These are phyloP conservation scores for Pleurotus ostreatus DNA, from an alignment of 768 basidiomycete species.

Conservation along the genomic window DNA sequence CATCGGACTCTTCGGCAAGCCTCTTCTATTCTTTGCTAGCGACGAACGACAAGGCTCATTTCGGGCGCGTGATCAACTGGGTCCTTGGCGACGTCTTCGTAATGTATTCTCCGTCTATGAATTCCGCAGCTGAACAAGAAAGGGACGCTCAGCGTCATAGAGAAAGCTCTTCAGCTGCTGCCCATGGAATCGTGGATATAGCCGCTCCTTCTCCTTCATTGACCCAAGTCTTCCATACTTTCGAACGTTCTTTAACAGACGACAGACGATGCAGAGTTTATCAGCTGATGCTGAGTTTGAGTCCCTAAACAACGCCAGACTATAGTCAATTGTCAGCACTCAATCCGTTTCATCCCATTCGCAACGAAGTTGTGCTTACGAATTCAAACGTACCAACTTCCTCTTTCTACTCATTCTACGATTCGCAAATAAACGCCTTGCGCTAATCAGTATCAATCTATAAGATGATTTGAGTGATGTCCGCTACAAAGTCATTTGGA, in stretches of 20 bases:
- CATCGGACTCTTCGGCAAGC: not conserved
- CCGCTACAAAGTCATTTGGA: too few relatives aligned
- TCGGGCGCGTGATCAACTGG: not conserved
- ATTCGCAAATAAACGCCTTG: not conserved
- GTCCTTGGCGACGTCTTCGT: not conserved
- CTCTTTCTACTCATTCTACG: not conserved
- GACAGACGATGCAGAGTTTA: not conserved
- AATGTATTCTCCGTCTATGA: not conserved
- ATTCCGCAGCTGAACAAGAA: slow-evolving; percentile 1
- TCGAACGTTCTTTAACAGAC: not conserved
- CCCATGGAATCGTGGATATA: not conserved
- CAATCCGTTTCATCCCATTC: too few relatives aligned
- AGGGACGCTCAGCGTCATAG: not conserved
- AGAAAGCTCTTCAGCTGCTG: not conserved
- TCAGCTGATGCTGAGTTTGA: slow-evolving; percentile 3
- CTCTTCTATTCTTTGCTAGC: not conserved
- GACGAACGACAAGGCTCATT: too few relatives aligned
- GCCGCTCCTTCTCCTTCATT: too few relatives aligned
- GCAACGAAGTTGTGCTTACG: too few relatives aligned
- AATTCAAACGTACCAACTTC: not conserved
- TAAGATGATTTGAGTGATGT: too few relatives aligned
- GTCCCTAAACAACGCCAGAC: not conserved
- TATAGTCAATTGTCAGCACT: too few relatives aligned
- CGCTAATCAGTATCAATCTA: too few relatives aligned
- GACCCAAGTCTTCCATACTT: not conserved